A percentile compares a stretch with the other conserved stretches of the same genome.
These are phyloP conservation scores for Asterella californica DNA, from an alignment of 225 moss, liverwort and hornwort genomes.

Conservation along the genomic window DNA sequence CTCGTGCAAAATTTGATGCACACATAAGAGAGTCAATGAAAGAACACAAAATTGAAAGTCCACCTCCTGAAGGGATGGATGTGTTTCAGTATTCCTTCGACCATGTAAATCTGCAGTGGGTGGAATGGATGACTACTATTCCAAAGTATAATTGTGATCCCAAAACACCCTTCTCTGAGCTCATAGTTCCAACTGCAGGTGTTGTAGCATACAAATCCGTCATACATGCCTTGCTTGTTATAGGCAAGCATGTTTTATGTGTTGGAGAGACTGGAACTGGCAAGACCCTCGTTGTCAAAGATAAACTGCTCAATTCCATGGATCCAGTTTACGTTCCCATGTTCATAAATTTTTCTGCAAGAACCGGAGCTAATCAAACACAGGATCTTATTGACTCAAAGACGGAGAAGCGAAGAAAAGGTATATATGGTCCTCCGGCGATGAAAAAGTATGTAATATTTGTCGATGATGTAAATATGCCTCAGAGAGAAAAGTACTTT, in stretches of 20 bases:
- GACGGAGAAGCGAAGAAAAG: conserved; percentile 73
- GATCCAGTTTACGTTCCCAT: conserved; percentile 71
- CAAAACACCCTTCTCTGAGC: conserved; percentile 71
- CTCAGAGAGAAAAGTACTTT: conserved; percentile 87
- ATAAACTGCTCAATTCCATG: conserved; percentile 71
- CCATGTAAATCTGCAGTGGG: conserved; percentile 52
- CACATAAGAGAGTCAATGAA: conserved; percentile 57
- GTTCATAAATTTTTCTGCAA: conserved; percentile 87
- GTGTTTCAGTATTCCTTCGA: conserved; percentile 67
- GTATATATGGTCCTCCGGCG: conserved; percentile 71
- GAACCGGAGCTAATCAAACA: conserved; percentile 81
- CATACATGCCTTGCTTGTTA: conserved; percentile 67
- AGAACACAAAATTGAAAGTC: conserved; percentile 43
- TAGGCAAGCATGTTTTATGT: conserved; percentile 66
- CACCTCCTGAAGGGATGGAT: conserved; percentile 51
- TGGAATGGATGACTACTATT: conserved; percentile 76
- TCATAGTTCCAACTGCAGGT: conserved; percentile 76
- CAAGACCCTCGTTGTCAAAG: conserved; percentile 75
- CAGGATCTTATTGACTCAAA: conserved; percentile 88
- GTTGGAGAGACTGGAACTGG: conserved; percentile 87
- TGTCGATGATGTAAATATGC: conserved; percentile 95
- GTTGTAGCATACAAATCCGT: conserved; percentile 76
- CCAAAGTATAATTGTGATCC: conserved; percentile 59
- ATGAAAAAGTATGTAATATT: conserved; percentile 88
- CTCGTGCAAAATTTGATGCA: conserved; percentile 58